Percentiles rank a stretch among this genome's conserved stretches.
Conservation (phyloP, 2,329 filamentous ascomycete genomes). For the Didymella keratinophila region DNA sequence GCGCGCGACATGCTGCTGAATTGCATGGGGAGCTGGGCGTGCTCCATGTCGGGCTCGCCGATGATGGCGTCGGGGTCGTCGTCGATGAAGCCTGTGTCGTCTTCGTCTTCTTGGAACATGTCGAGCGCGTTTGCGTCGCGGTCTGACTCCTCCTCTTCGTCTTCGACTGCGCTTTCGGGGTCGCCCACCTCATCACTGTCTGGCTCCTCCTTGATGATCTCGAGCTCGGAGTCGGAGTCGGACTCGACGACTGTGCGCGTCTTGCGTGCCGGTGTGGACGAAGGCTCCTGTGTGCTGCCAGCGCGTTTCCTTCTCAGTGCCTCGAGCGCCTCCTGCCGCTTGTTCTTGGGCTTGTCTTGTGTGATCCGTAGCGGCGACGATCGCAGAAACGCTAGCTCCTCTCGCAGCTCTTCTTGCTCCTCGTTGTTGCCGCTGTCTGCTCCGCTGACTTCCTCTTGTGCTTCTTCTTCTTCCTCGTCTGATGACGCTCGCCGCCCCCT, state of each 20-base stretch:
- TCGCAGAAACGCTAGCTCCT: constrained; percentile 56
- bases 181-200: constrained; percentile 29
- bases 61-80: constrained; percentile 66
- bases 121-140: constrained; percentile 46
- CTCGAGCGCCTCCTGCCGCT: constrained; percentile 54
- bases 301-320: constrained; percentile 53
- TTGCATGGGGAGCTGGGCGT: constrained; percentile 69
- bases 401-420: constrained; percentile 53
- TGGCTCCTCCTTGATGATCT: constrained; percentile 46
- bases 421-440: constrained; percentile 24
- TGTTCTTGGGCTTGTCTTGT: constrained; percentile 41
- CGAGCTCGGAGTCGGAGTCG: constrained; percentile 39
- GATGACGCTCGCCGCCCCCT: constrained; percentile 29
- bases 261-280: constrained; percentile 37
- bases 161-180: constrained; percentile 32
- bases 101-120: constrained; percentile 62
- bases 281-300: constrained; percentile 35
- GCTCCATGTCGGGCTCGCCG: constrained; percentile 58
- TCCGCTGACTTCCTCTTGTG: constrained; percentile 14
- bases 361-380: constrained; percentile 44
- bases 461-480: constrained; percentile 29
- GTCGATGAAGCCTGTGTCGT: constrained; percentile 70
- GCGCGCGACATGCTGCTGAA: constrained; percentile 73
- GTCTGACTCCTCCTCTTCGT: constrained; percentile 33
- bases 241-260: constrained; percentile 33